Conservation (phyloP, 768 basidiomycete genomes). For the Royoungia palumana region DNA sequence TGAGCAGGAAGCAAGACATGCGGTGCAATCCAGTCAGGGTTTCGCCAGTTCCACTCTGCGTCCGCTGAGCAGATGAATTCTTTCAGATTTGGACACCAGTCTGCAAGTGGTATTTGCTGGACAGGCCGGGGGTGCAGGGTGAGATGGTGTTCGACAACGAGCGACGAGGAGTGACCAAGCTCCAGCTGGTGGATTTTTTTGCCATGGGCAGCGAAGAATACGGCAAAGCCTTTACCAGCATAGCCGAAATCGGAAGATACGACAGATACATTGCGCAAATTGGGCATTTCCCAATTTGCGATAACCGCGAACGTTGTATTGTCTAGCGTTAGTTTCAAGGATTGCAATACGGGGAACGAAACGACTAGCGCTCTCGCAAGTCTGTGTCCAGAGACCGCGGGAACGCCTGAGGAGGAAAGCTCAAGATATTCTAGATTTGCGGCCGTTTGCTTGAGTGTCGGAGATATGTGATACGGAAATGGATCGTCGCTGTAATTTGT, state of each 20-base stretch:
- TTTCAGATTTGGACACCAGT: constrained; percentile 65
- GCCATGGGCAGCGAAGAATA: constrained; percentile 68
- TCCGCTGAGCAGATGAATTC: constrained; percentile 75
- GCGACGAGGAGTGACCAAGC: constrained; percentile 66
- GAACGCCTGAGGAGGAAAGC: constrained; percentile 55
- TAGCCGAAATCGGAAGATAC: constrained; percentile 70
- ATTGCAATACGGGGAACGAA: constrained; percentile 58
- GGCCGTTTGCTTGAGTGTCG: constrained; percentile 49
- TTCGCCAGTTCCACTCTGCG: constrained; percentile 79
- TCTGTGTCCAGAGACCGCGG: constrained; percentile 35
- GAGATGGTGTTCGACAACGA: constrained; percentile 65
- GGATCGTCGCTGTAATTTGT: constrained; percentile 69
- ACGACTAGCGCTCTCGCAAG: constrained; percentile 25
- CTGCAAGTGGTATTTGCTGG: constrained; percentile 49
- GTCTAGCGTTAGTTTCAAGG: constrained; percentile 68
- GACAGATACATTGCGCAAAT: constrained; percentile 60
- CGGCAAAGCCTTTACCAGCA: constrained; percentile 58
- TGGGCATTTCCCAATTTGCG: constrained; percentile 64
- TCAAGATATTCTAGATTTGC: constrained; percentile 64
- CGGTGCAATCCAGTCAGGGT: constrained; percentile 78
- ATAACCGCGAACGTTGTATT: constrained; percentile 68
- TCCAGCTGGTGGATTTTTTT: constrained; percentile 60
- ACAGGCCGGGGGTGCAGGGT: constrained; percentile 40
- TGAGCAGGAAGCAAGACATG: constrained; percentile 68
- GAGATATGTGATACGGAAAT: constrained; percentile 52